Evolutionary conservation across 495 filamentous ascomycete species (phyloP).

Genomic region (Lasiosphaeriaceae sp.): DNA sequence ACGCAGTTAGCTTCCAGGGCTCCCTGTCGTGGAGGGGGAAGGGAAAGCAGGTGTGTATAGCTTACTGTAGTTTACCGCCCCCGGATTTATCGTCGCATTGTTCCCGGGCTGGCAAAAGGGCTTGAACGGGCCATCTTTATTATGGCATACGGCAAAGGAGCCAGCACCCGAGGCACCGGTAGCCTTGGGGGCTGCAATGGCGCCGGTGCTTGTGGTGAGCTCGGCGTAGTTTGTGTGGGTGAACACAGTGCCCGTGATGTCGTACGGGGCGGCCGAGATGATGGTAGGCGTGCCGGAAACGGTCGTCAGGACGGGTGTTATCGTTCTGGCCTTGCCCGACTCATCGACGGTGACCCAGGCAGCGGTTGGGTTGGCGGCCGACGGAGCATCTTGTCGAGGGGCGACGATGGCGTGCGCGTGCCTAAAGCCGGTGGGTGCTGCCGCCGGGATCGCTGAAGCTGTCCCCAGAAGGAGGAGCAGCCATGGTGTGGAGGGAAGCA

Average conservation of each 20-base stretch:
- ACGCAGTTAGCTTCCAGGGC: neutral
- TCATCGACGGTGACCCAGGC: constrained; percentile 41
- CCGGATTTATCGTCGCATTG: constrained; percentile 29
- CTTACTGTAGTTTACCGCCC: constrained; percentile 37
- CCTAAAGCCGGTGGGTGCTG: neutral
- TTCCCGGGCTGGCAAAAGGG: constrained; percentile 40
- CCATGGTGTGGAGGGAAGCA: constrained; percentile 11
- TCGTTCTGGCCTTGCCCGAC: constrained; percentile 29
- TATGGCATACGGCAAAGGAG: constrained; percentile 35
- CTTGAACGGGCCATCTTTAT: constrained; percentile 28
- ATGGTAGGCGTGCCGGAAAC: constrained; percentile 36
- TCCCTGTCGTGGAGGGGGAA: neutral
- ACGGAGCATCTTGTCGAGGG: neutral
- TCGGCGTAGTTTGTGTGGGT: constrained; percentile 30
- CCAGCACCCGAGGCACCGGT: constrained; percentile 25
- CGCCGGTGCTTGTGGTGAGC: constrained; percentile 26
- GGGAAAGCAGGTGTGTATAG: neutral
- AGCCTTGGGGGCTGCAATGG: constrained; percentile 22
- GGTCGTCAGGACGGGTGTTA: constrained; percentile 38
- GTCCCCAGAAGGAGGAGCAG: constrained; percentile 14
- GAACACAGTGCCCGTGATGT: constrained; percentile 38
- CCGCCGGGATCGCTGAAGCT: neutral
- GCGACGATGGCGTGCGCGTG: neutral
- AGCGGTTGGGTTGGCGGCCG: constrained; percentile 13
- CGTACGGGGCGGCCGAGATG: constrained; percentile 35